Conservation (phyloP, 495 filamentous ascomycete species). For the Aspergillus nidulans region DNA sequence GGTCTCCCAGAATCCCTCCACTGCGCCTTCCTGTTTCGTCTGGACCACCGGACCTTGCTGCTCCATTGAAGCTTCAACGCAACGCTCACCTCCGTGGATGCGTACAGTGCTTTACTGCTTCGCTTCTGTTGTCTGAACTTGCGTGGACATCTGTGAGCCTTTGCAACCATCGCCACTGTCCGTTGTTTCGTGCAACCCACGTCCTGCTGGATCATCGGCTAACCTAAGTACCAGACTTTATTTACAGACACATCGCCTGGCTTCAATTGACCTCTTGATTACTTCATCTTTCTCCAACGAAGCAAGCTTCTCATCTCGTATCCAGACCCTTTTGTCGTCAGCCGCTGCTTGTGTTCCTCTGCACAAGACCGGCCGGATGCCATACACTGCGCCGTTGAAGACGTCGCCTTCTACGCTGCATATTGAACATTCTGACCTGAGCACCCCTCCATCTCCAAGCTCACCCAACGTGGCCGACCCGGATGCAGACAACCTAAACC, state of each 20-base stretch:
- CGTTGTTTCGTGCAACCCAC: conserved; percentile 3
- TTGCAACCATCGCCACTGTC: not conserved
- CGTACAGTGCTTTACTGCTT: not conserved
- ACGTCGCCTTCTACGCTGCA: conserved; percentile 69
- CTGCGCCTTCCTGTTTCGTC: conserved; percentile 5
- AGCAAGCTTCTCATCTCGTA: not conserved
- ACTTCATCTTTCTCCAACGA: conserved; percentile 7
- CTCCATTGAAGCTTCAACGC: not conserved
- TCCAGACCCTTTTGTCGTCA: not conserved
- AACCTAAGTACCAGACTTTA: not conserved
- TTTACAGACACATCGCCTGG: conserved; percentile 10
- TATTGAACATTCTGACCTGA: conserved; percentile 58
- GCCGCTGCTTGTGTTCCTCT: conserved; percentile 34
- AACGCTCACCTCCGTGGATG: not conserved
- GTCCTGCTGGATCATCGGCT: not conserved
- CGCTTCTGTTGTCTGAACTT: conserved; percentile 1
- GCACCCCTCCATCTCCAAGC: conserved; percentile 47
- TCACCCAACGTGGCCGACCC: conserved; percentile 33
- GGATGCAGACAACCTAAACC: conserved; percentile 43
- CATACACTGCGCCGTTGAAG: conserved; percentile 87
- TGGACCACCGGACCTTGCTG: not conserved
- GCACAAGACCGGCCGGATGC: conserved; percentile 64
- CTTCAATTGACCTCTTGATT: conserved; percentile 10
- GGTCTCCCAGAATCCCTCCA: not conserved
- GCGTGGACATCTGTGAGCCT: conserved; percentile 4